These are phyloP conservation scores for Cordyceps javanica DNA, from an alignment of 2,329 filamentous ascomycete species.

Conservation along the genomic window DNA sequence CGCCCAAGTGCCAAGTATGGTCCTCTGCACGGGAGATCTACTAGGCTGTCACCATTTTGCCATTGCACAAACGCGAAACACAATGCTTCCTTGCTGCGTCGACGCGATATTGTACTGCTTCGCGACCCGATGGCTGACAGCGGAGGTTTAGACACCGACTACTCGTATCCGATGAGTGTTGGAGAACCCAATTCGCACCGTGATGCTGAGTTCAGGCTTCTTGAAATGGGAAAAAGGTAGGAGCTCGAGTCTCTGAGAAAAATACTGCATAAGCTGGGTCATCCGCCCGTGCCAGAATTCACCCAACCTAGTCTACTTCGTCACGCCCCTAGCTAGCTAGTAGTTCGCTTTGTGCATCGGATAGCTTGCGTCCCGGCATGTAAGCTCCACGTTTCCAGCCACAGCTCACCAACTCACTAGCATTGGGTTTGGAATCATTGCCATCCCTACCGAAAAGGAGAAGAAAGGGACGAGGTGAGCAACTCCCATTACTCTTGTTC, in stretches of 20 bases:
- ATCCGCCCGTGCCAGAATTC: background rate
- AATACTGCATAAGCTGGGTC: too few species aligned
- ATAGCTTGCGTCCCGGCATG: background rate
- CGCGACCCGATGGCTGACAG: too few species aligned
- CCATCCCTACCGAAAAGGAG: background rate
- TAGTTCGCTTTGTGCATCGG: background rate
- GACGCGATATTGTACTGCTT: too few species aligned
- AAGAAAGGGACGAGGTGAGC: background rate
- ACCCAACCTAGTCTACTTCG: background rate
- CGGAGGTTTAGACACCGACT: background rate
- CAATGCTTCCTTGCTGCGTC: background rate
- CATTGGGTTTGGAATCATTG: conserved; percentile 8
- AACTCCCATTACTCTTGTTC: too few species aligned
- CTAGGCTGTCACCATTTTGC: background rate
- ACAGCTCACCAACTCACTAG: background rate
- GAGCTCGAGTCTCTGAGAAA: too few species aligned
- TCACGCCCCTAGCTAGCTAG: background rate
- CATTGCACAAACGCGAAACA: too few species aligned
- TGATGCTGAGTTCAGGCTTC: too few species aligned
- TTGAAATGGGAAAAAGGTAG: too few species aligned
- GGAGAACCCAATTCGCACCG: too few species aligned
- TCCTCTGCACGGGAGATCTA: background rate
- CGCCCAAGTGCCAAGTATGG: background rate
- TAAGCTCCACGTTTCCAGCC: background rate
- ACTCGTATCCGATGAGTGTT: too few species aligned